Conservation (phyloP, 192 early-diverging fungal species). For the Coemansia sp. region DNA sequence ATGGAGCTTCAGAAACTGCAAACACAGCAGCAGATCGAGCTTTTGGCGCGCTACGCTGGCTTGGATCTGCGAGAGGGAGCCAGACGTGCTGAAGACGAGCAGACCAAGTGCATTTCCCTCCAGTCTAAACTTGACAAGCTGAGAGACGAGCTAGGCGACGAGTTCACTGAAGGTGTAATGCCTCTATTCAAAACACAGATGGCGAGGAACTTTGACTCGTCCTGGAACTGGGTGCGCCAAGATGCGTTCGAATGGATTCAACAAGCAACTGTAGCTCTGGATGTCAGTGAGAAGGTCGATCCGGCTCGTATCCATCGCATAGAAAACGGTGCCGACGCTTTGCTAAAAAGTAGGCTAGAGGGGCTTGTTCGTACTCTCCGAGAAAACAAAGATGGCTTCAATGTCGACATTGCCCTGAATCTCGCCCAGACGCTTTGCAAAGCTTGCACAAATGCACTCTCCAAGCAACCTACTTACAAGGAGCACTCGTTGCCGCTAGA, state of each 20-base stretch:
- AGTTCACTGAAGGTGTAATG: conserved; percentile 69
- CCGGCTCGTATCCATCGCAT: conserved; percentile 37
- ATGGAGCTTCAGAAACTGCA: conserved; percentile 72
- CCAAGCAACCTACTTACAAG: conserved; percentile 73
- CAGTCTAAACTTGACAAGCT: conserved; percentile 78
- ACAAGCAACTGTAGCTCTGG: conserved; percentile 78
- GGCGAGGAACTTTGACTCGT: conserved; percentile 87
- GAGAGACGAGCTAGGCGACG: conserved; percentile 81
- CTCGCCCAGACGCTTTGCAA: conserved; percentile 69
- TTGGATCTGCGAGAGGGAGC: conserved; percentile 69
- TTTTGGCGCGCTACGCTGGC: conserved; percentile 79
- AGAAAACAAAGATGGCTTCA: not conserved
- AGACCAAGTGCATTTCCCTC: conserved; percentile 56
- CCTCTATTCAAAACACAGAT: conserved; percentile 77
- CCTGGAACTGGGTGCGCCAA: conserved; percentile 90
- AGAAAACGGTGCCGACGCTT: conserved; percentile 79
- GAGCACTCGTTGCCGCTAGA: conserved; percentile 81
- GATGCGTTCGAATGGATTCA: conserved; percentile 61
- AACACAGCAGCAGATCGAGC: conserved; percentile 78
- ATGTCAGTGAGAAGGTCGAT: conserved; percentile 45
- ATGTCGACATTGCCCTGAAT: conserved; percentile 37
- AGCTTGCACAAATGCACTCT: conserved; percentile 73
- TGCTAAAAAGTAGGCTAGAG: conserved; percentile 73
- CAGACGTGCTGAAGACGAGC: conserved; percentile 63
- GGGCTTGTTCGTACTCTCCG: conserved; percentile 66